Conservation (phyloP, 768 basidiomycete genomes). For the Leccinum arenicola region DNA sequence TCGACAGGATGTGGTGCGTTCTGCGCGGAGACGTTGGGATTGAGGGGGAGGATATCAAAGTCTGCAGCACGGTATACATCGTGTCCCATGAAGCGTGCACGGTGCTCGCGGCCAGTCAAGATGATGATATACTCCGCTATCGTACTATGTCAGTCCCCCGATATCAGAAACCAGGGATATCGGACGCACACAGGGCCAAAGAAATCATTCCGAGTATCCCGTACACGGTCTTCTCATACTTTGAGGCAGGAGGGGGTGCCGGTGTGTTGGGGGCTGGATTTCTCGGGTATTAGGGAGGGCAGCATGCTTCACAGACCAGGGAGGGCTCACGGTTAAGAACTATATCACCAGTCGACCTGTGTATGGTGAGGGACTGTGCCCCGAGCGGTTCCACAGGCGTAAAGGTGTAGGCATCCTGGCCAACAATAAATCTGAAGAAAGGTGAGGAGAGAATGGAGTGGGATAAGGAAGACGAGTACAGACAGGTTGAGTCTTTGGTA, state of each 20-base stretch:
- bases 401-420: constrained; percentile 75
- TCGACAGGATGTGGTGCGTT: constrained; percentile 83
- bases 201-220: constrained; percentile 77
- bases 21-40: constrained; percentile 62
- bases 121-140: constrained; percentile 92
- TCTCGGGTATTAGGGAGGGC: not conserved
- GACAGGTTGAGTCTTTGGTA: constrained; percentile 76
- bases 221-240: constrained; percentile 64
- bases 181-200: constrained; percentile 63
- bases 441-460: not conserved
- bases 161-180: not conserved
- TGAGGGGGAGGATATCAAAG: constrained; percentile 88
- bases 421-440: constrained; percentile 56
- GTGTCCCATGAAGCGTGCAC: constrained; percentile 77
- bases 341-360: constrained; percentile 74
- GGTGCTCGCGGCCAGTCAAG: constrained; percentile 77
- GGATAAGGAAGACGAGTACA: constrained; percentile 25
- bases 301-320: not conserved
- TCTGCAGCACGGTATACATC: constrained; percentile 88
- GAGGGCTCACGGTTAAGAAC: constrained; percentile 59
- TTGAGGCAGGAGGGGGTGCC: constrained; percentile 52
- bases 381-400: constrained; percentile 60
- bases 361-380: constrained; percentile 66
- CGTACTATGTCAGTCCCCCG: not conserved
- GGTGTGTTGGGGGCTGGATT: constrained; percentile 50